These are phyloP conservation scores for Brettanomyces sp. DNA, from an alignment of 805 yeast genomes.

Conservation along the genomic window DNA sequence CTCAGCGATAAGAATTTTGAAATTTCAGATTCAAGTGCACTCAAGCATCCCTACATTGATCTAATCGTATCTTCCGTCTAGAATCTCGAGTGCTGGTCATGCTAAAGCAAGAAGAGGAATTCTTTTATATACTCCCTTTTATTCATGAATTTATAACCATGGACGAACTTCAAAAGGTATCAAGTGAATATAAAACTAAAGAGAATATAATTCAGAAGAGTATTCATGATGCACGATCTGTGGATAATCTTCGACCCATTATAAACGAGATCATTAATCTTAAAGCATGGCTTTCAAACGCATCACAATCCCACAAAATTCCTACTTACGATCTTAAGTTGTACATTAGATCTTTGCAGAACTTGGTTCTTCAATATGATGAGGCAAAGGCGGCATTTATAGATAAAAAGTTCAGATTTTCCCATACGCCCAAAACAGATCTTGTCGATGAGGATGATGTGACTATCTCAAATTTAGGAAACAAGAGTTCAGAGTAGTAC, in stretches of 20 bases:
- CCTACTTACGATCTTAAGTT: conserved; percentile 19
- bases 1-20: too few species aligned
- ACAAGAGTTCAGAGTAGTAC: neutral
- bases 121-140: too few species aligned
- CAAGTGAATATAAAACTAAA: neutral
- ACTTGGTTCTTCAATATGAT: conserved; percentile 13
- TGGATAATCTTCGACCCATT: conserved; percentile 1
- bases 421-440: conserved; percentile 7
- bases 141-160: neutral
- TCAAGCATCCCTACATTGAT: too few species aligned
- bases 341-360: conserved; percentile 11
- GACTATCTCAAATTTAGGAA: neutral
- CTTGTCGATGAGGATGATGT: neutral
- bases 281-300: conserved; percentile 11
- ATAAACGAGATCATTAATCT: conserved; percentile 7
- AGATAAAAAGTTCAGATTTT: conserved; percentile 15
- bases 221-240: neutral
- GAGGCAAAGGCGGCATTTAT: conserved; percentile 9
- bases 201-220: neutral
- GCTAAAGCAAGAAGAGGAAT: too few species aligned
- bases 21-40: too few species aligned
- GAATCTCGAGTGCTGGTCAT: too few species aligned
- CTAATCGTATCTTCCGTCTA: too few species aligned
- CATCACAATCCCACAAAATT: conserved; percentile 7
- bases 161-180: neutral